phyloP scores from a whole-genome alignment of 2,329 filamentous ascomycete species.

The Mycosphaerelloides madeirae region DNA sequence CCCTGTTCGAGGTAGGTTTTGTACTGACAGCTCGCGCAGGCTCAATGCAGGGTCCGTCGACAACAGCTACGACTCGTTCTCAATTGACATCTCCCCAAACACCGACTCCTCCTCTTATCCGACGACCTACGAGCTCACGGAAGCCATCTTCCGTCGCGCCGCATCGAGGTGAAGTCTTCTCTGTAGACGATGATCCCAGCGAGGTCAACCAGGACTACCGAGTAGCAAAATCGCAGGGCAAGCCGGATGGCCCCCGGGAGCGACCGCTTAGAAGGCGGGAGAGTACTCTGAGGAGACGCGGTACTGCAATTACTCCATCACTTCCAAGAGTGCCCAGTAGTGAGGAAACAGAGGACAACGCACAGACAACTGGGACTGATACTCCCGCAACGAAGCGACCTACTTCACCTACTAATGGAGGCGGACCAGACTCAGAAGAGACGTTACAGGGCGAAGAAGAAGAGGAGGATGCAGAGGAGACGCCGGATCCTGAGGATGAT shows the following conservation, averaged over 20 bases:
- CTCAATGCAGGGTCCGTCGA: slow-evolving; percentile 22
- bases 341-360: slow-evolving; percentile 39
- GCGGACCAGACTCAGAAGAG: slow-evolving; percentile 33
- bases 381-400: slow-evolving; percentile 7
- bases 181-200: slow-evolving; percentile 77
- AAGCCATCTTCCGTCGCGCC: slow-evolving; percentile 70
- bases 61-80: slow-evolving; percentile 9
- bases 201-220: slow-evolving; percentile 71
- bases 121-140: slow-evolving; percentile 69
- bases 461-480: slow-evolving; percentile 31
- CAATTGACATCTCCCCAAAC: slow-evolving; percentile 17
- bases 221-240: slow-evolving; percentile 31
- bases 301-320: slow-evolving; percentile 41
- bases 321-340: slow-evolving; percentile 49
- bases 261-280: slow-evolving; percentile 44
- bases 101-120: slow-evolving; percentile 37
- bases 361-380: slow-evolving; percentile 27
- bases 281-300: slow-evolving; percentile 49
- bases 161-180: slow-evolving; percentile 80
- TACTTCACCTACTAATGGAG: slow-evolving; percentile 14
- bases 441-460: slow-evolving; percentile 39
- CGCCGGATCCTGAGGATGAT: slow-evolving; percentile 56
- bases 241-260: slow-evolving; percentile 11
- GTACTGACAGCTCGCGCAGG: slow-evolving; percentile 13
- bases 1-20: neutral